Evolutionary conservation across 2,329 filamentous ascomycete genomes (phyloP).

Genomic region (Reticulascus tulasneorum): DNA sequence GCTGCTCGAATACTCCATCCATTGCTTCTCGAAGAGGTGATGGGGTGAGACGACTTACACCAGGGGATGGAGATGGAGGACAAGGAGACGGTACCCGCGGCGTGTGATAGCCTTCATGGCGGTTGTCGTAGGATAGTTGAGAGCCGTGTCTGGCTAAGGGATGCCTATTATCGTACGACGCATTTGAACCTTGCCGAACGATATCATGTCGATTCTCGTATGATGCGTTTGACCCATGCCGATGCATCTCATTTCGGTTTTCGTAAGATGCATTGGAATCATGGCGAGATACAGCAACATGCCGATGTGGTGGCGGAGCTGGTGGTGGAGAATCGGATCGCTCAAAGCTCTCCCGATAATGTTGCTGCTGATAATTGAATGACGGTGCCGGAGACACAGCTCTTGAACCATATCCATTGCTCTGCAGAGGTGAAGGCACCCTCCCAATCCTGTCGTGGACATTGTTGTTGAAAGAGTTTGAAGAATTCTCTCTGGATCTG

Average conservation of each 20-base stretch:
- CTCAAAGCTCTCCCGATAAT: slow-evolving; percentile 36
- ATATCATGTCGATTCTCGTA: slow-evolving; percentile 31
- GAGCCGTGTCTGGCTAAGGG: slow-evolving; percentile 33
- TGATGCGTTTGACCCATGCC: slow-evolving; percentile 36
- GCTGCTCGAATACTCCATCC: slow-evolving; percentile 95
- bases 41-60: slow-evolving; percentile 68
- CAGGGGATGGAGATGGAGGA: slow-evolving; percentile 70
- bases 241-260: slow-evolving; percentile 19
- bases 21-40: slow-evolving; percentile 92
- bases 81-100: slow-evolving; percentile 59
- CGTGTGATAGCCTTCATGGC: slow-evolving; percentile 43
- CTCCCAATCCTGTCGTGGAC: no score
- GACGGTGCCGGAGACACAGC: slow-evolving; percentile 34
- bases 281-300: slow-evolving; percentile 37
- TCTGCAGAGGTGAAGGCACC: slow-evolving; percentile 23
- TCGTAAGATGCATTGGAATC: slow-evolving; percentile 28
- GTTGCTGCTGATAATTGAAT: slow-evolving; percentile 26
- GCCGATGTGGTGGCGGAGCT: slow-evolving; percentile 78
- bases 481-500: slow-evolving; percentile 36
- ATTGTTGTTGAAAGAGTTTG: slow-evolving; percentile 30
- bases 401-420: slow-evolving; percentile 28
- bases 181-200: slow-evolving; percentile 24
- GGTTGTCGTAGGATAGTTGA: slow-evolving; percentile 34
- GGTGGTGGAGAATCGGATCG: slow-evolving; percentile 75
- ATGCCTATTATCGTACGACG: slow-evolving; percentile 24